Evolutionary conservation across 495 filamentous ascomycete genomes (phyloP).

Genomic region (Hypoxylon fragiforme): DNA sequence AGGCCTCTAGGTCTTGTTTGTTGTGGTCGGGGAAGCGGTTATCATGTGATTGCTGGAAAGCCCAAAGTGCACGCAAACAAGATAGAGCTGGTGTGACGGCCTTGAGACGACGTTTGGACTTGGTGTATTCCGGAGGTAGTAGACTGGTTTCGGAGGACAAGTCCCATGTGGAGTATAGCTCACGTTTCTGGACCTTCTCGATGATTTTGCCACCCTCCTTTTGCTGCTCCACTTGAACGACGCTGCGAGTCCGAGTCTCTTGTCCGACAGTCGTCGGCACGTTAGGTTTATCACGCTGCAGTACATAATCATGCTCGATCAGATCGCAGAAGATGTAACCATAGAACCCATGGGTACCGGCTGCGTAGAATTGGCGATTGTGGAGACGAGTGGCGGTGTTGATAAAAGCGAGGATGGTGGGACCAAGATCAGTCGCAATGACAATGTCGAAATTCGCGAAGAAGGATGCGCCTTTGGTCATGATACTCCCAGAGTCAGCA

Average conservation of each 20-base stretch:
- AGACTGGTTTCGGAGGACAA: slow-evolving; percentile 73
- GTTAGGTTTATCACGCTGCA: slow-evolving; percentile 83
- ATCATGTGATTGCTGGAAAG: slow-evolving; percentile 57
- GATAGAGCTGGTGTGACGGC: slow-evolving; percentile 79
- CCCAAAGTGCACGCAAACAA: slow-evolving; percentile 82
- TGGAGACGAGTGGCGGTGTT: slow-evolving; percentile 80
- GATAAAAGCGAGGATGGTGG: slow-evolving; percentile 69
- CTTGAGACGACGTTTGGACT: slow-evolving; percentile 65
- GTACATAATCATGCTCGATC: slow-evolving; percentile 81
- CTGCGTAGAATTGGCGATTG: slow-evolving; percentile 82
- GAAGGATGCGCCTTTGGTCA: slow-evolving; percentile 66
- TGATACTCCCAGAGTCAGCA: slow-evolving; percentile 67
- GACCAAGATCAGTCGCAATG: slow-evolving; percentile 88
- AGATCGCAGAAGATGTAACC: slow-evolving; percentile 95
- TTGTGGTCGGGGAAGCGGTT: slow-evolving; percentile 42
- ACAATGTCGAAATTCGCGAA: slow-evolving; percentile 79
- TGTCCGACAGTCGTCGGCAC: slow-evolving; percentile 60
- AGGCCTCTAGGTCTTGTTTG: slow-evolving; percentile 60
- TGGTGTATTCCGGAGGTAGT: slow-evolving; percentile 69
- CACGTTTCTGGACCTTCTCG: slow-evolving; percentile 90
- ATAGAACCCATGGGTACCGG: slow-evolving; percentile 84
- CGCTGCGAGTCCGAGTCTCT: slow-evolving; percentile 77
- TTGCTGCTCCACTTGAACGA: slow-evolving; percentile 71
- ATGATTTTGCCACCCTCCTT: slow-evolving; percentile 71
- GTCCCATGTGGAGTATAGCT: slow-evolving; percentile 80